A percentile compares a stretch with the other conserved stretches of the same genome.
Conservation (phyloP, 1,139 yeast genomes). For the Taphrina pruni region DNA sequence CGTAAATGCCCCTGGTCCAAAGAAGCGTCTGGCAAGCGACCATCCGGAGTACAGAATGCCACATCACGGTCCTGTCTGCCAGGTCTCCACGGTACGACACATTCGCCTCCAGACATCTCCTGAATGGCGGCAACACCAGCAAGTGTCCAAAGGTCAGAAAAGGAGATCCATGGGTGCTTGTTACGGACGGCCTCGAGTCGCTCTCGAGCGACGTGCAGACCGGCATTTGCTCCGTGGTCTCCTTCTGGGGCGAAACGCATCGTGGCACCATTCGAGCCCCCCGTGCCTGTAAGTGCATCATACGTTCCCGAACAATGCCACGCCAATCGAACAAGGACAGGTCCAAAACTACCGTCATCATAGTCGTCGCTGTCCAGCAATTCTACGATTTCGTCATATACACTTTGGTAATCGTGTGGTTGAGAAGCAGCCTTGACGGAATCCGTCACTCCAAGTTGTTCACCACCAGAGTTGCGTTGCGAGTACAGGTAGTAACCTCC, state of each 20-base stretch:
- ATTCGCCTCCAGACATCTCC: conserved; percentile 62
- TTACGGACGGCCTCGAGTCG: conserved; percentile 65
- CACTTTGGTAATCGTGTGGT: conserved; percentile 32
- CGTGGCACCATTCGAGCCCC: conserved; percentile 73
- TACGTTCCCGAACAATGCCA: conserved; percentile 78
- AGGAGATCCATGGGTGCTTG: conserved; percentile 64
- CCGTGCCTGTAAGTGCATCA: conserved; percentile 61
- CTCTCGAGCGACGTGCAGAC: conserved; percentile 63
- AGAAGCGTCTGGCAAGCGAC: conserved; percentile 63
- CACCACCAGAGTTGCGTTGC: conserved; percentile 36
- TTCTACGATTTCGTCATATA: conserved; percentile 38
- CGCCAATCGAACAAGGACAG: conserved; percentile 66
- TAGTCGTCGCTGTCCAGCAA: conserved; percentile 48
- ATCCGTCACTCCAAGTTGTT: conserved; percentile 32
- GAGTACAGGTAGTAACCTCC: conserved; percentile 39
- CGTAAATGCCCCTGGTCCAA: conserved; percentile 62
- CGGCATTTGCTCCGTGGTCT: conserved; percentile 69
- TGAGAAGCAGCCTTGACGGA: conserved; percentile 31
- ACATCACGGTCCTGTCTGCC: conserved; percentile 70
- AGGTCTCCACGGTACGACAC: conserved; percentile 62
- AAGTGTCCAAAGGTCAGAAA: conserved; percentile 70
- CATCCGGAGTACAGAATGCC: conserved; percentile 59
- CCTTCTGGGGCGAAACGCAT: conserved; percentile 59
- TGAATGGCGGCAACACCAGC: conserved; percentile 69
- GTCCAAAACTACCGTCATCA: conserved; percentile 73